Evolutionary conservation across 2,329 filamentous ascomycete species (phyloP).

Genomic region (Ceratocystis colombiana): DNA sequence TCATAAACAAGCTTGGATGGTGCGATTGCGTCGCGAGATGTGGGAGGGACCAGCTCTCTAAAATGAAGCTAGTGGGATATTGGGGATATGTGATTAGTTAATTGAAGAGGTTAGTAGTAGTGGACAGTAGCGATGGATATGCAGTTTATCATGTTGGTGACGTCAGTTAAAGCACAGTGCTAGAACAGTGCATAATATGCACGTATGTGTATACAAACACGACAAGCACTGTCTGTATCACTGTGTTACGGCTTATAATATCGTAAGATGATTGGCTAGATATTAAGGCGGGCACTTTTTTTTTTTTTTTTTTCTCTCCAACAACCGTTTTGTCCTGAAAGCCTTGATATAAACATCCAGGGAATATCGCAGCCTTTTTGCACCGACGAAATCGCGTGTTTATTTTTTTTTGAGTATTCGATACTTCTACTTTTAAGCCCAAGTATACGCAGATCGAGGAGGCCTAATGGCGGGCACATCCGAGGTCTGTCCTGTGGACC

Average conservation of each 20-base stretch:
- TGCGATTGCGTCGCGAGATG: constrained; percentile 66
- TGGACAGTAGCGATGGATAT: no score
- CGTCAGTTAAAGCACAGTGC: background rate
- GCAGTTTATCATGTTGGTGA: background rate
- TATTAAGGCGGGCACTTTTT: background rate
- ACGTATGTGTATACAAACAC: background rate
- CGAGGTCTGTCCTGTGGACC: constrained; percentile 27
- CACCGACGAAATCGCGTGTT: background rate
- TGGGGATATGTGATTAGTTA: background rate
- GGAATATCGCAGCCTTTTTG: background rate
- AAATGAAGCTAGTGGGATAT: background rate
- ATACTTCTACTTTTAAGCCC: background rate
- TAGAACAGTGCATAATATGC: background rate
- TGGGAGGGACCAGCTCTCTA: constrained; percentile 62
- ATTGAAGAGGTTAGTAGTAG: background rate
- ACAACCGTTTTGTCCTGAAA: background rate
- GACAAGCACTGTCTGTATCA: background rate
- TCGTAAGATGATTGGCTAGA: constrained; percentile 14
- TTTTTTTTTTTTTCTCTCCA: constrained; percentile 7
- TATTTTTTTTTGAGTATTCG: no score
- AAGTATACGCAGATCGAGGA: background rate
- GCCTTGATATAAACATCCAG: background rate
- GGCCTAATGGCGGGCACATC: constrained; percentile 10
- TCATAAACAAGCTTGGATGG: constrained; percentile 84
- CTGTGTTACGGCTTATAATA: constrained; percentile 6